Conservation (phyloP, 2,329 filamentous ascomycete species). For the Bipolaris victoriae region DNA sequence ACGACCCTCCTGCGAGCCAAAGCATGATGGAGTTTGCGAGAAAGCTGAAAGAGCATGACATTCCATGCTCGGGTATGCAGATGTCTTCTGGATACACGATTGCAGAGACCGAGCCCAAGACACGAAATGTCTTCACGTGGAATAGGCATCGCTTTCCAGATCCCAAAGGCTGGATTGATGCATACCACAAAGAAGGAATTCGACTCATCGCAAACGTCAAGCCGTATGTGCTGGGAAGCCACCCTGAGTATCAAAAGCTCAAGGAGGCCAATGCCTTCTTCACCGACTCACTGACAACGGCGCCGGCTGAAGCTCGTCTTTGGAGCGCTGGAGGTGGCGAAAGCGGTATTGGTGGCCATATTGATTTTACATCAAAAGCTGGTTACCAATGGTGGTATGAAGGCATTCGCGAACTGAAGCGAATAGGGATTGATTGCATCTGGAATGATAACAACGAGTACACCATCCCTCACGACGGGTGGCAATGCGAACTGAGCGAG, state of each 20-base stretch:
- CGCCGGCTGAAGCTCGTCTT: slow-evolving; percentile 65
- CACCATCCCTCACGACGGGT: slow-evolving; percentile 68
- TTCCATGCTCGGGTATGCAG: slow-evolving; percentile 73
- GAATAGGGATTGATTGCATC: slow-evolving; percentile 72
- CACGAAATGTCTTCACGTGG: slow-evolving; percentile 74
- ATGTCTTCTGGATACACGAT: slow-evolving; percentile 77
- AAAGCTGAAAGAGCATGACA: slow-evolving; percentile 68
- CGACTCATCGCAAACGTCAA: slow-evolving; percentile 75
- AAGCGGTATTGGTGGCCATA: slow-evolving; percentile 71
- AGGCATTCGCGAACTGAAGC: slow-evolving; percentile 66
- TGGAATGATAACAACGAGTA: slow-evolving; percentile 86
- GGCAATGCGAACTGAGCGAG: slow-evolving; percentile 65
- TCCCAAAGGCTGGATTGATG: slow-evolving; percentile 66
- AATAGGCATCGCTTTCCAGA: slow-evolving; percentile 73
- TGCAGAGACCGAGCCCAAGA: slow-evolving; percentile 69
- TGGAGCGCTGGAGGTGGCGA: slow-evolving; percentile 77
- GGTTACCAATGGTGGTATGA: slow-evolving; percentile 76
- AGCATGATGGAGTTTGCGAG: slow-evolving; percentile 66
- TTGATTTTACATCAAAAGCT: slow-evolving; percentile 72
- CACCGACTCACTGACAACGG: slow-evolving; percentile 57
- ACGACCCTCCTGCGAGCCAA: slow-evolving; percentile 62
- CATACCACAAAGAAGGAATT: slow-evolving; percentile 69
- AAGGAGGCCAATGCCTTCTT: slow-evolving; percentile 67
- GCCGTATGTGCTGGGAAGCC: slow-evolving; percentile 70
- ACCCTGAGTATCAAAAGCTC: slow-evolving; percentile 70